Evolutionary conservation across 148 eudicot species (phyloP), one percentile per base, ranked within the genome.

Genomic region (Chenopodium album): DNA sequence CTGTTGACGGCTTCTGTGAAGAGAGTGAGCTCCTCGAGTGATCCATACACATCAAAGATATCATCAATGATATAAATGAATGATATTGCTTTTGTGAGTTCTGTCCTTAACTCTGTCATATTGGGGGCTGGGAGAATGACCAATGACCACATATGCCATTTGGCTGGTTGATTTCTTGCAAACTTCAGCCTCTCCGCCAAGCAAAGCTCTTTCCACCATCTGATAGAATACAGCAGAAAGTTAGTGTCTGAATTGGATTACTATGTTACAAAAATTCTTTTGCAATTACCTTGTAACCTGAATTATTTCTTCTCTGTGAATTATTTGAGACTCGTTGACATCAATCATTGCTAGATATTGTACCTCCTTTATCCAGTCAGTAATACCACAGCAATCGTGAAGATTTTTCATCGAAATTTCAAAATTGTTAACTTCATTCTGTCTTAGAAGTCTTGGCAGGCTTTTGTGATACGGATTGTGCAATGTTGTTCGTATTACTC

Each of bases 111-210:
- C 31, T 86, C 83, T 0, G 87, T 85, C 46, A 88, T 72, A 73
- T 81, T 44, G 14, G 87, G 87, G 64, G 80, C 83, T 9, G 89
- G 86, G 22, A 91, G 89, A 22, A 71, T 46, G 9, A 86, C 90
- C 83, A 83, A 87, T 1, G 94, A 75, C 94, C 98, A 92, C 79
- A 89, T 85, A 71, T 92, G 87, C 98, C 98, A 94, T 82, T 91
- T 91, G 4, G 83, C 62, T 23, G 92, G 91, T 73, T 94, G 85
- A 64, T 83, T 71, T 79, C 93, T 91, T 1, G 82, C 93, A 23
- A 86, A 73, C 82, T 87, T 84, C 68, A 94, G 74, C 48, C 85
- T 87, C 69, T 85, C 56, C 0, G 88, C 52, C 77, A 92, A 76
- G 10, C 85, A 85, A 4, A 85, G 72, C 31, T 85, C 88, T 16